Conservation (phyloP, 495 filamentous ascomycete genomes). For the Penicillium canescens region DNA sequence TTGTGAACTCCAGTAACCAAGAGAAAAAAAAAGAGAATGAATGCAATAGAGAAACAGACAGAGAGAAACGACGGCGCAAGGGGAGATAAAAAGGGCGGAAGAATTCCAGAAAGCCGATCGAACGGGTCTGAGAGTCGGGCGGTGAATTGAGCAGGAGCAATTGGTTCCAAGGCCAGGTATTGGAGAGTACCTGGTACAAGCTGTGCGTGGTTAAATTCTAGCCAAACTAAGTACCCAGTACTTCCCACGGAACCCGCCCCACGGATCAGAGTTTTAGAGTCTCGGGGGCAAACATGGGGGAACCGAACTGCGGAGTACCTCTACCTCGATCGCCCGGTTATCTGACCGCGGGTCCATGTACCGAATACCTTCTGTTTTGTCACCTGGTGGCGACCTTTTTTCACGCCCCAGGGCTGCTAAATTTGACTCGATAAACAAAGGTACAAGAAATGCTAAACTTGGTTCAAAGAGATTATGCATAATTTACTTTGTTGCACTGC, state of each 20-base stretch:
- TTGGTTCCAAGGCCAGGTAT: slow-evolving; percentile 8
- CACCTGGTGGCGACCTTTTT: slow-evolving; percentile 17
- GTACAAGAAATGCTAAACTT: background rate
- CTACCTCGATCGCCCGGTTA: slow-evolving; percentile 8
- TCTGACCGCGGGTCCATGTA: slow-evolving; percentile 10
- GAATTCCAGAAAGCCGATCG: slow-evolving; percentile 18
- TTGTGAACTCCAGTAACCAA: slow-evolving; percentile 11
- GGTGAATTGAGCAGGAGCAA: slow-evolving; percentile 25
- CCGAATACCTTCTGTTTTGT: slow-evolving; percentile 11
- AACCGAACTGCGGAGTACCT: slow-evolving; percentile 18
- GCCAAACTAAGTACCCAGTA: background rate
- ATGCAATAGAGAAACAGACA: slow-evolving; percentile 13
- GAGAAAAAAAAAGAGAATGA: slow-evolving; percentile 9
- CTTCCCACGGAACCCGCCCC: background rate
- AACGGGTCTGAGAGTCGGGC: slow-evolving; percentile 25
- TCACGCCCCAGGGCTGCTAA: too few species aligned
- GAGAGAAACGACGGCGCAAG: slow-evolving; percentile 19
- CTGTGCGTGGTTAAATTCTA: background rate
- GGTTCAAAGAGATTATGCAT: background rate
- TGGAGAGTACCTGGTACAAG: background rate
- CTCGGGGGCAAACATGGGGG: slow-evolving; percentile 22
- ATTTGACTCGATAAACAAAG: too few species aligned
- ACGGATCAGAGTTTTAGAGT: slow-evolving; percentile 13
- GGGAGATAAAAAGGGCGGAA: slow-evolving; percentile 24
- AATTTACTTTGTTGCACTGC: background rate